Base-by-base conservation (phyloP, 352 stramenopile species). In the Pelagophyceae sp. region DNA sequence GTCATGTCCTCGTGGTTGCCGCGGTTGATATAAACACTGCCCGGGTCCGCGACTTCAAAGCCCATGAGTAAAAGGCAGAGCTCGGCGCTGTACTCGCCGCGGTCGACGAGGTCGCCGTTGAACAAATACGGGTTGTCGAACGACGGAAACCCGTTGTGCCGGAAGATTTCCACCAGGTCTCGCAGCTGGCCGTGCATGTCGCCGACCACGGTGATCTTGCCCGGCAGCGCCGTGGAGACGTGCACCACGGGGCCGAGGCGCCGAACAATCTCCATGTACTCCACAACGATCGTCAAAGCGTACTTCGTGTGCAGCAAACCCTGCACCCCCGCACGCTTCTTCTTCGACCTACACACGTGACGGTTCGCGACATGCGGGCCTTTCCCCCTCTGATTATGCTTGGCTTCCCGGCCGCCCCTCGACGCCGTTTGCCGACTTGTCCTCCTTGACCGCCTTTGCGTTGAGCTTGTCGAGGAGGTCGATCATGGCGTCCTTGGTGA, bases 1-100 rank as follows among this genome's bases (percentile, higher is more conserved):
- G 95, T 76, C 90, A 90, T 63, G 90, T 95, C 82, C 75, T 98
- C 94, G 82, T 98, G 94, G 83, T 98, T 98, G 54, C 94, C 94
- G 38, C 94, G 89, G 84, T 98, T 97, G 5, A 98, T 74, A 63
- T 87, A 93, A 1, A 98, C 63, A 93, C 78, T 74, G 90, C 91
- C 76, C 2, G 67, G 67, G 38, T 74, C 67, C 35, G 38, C 67
- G 35, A 74, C 38, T 33, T 33, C 67, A n/a, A 92, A 92, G 11
- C 90, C 77, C 76, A 93, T 91, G 77, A 93, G 87, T 79, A 93
- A 88, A 38, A 91, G 79, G 19, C 85, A 77, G 78, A 94, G 90
- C 76, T 94, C 89, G n/a, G 93, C 84, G 38, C 84, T 85, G 29
- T 88, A 87, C 76, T 91, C 86, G 38, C 89, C 89, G 23, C 89